Base-by-base conservation (phyloP, 1,284 basidiomycete species). In the Heterobasidion parviporum region DNA sequence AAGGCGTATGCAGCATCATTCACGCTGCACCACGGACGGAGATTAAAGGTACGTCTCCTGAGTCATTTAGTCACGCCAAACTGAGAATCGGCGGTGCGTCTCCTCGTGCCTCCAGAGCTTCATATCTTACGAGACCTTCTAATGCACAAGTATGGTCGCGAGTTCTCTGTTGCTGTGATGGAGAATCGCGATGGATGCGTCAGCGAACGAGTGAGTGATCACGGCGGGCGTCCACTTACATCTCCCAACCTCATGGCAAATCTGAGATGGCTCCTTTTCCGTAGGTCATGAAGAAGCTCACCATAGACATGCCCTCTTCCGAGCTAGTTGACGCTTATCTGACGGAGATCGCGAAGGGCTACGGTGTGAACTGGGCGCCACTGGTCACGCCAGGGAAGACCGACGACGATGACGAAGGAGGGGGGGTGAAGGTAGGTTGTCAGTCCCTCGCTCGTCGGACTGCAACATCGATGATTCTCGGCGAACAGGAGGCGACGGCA, bases 11-110 rank as follows among this genome's bases (percentile, higher is more conserved):
- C 64, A 85, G 86, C 50, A 82, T 99, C 63, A 89, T 99, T 54
- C 84, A 94, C 64, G 94, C 95, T 10, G 92, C 94, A 12, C 92
- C 92, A 18, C 79, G 92, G 59, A 95, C 92, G 18, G 93, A 96
- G 66, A 72, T 95, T 51, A 94, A 94, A 80, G 92, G 92, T 89
- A 60, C 54, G 63, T 20, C 26, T 54, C 50, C 18, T 56, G 52
- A n/a, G 52, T 26, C 33, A 12, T 26, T 32, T 15, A 5, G n/a
- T 41, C 43, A 7, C 36, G 20, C 26, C 46, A 9, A 3, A 7
- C n/a, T 34, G 50, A 51, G 16, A 33, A 36, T 51, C n/a, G 15
- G 15, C 50, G 16, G n/a, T 36, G 48, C 41, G 46, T 50, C 53
- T 54, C 50, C 50, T 47, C 41, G 7, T 41, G 54, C 56, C 49